phyloP scores from a whole-genome alignment of 2,329 filamentous ascomycete species.

The Neonectria hederae region DNA sequence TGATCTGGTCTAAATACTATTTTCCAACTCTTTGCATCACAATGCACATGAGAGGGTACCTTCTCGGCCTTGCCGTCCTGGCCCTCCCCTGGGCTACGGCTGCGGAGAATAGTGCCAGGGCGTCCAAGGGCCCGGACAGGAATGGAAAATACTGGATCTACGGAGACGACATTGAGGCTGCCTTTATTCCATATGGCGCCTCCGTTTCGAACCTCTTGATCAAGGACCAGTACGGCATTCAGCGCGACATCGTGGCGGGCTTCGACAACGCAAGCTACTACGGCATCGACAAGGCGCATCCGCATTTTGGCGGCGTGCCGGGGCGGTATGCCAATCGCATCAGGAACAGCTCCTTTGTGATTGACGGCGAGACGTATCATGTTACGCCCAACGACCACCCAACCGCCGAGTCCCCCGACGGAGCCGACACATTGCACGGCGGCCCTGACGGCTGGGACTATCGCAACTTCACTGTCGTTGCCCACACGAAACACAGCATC shows the following conservation, averaged over 20 bases:
- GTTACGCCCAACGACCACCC: constrained; percentile 72
- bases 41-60: not conserved
- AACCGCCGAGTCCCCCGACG: constrained; percentile 58
- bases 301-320: constrained; percentile 77
- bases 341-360: constrained; percentile 76
- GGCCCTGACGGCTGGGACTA: constrained; percentile 79
- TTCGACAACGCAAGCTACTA: constrained; percentile 83
- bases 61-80: not conserved
- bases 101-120: constrained; percentile 9
- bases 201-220: constrained; percentile 77
- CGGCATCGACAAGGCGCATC: constrained; percentile 69
- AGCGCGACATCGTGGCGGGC: constrained; percentile 76
- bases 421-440: constrained; percentile 74
- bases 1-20: not conserved
- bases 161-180: constrained; percentile 71
- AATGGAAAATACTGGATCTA: constrained; percentile 78
- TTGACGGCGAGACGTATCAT: constrained; percentile 70
- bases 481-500: constrained; percentile 72
- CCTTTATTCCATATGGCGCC: constrained; percentile 80
- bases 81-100: constrained; percentile 9
- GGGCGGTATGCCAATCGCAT: constrained; percentile 85
- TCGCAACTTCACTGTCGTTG: constrained; percentile 80
- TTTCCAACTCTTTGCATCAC: not conserved
- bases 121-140: constrained; percentile 56
- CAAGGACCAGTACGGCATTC: constrained; percentile 72